phyloP scores from a whole-genome alignment of 1,139 yeast genomes.

The Ogataea hybrid region DNA sequence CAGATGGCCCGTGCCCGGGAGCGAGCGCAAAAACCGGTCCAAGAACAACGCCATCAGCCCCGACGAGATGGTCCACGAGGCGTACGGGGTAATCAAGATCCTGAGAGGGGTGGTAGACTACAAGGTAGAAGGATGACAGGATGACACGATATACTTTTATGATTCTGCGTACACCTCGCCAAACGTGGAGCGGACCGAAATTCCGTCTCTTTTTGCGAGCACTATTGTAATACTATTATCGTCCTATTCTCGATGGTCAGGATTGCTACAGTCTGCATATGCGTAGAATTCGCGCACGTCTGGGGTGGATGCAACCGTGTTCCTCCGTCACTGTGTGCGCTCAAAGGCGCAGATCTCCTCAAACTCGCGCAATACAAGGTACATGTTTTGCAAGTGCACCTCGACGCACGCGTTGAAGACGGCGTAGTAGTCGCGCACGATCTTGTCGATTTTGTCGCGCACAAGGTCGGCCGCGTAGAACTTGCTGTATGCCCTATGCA shows the following conservation, averaged over 20 bases:
- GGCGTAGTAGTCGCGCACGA: conserved; percentile 13
- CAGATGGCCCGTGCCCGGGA: conserved; percentile 51
- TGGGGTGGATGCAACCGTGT: no score
- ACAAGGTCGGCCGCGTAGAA: conserved; percentile 14
- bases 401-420: conserved; percentile 17
- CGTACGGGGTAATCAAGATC: conserved; percentile 59
- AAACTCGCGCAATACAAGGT: conserved; percentile 4
- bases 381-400: conserved; percentile 9
- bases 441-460: conserved; percentile 5
- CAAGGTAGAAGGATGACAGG: conserved; percentile 16
- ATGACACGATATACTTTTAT: not conserved
- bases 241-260: not conserved
- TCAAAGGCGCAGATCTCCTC: conserved; percentile 8
- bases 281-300: not conserved
- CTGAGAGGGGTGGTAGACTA: conserved; percentile 58
- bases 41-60: conserved; percentile 26
- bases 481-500: conserved; percentile 9
- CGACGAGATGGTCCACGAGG: conserved; percentile 40
- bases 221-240: not conserved
- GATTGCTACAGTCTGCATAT: conserved; percentile 1
- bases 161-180: not conserved
- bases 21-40: conserved; percentile 42
- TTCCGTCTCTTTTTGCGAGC: conserved; percentile 1
- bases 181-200: not conserved
- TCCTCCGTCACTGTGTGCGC: not conserved